Conservation (phyloP, 805 yeast species). For the Ogataea parapolymorpha region DNA sequence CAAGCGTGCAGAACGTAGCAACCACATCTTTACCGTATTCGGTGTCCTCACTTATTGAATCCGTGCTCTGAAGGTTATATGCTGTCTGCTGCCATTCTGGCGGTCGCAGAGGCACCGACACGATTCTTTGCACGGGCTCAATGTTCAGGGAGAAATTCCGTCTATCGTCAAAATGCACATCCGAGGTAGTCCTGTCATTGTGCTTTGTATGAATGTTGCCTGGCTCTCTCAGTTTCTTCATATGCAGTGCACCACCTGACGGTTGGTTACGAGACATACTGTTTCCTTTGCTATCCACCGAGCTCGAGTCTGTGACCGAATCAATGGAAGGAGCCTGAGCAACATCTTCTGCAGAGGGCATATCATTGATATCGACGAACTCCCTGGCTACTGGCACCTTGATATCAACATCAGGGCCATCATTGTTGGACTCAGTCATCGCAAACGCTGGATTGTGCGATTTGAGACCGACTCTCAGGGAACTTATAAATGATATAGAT, state of each 20-base stretch:
- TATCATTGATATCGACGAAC: slow-evolving; percentile 17
- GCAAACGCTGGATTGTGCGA: neutral
- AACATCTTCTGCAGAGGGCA: slow-evolving; percentile 24
- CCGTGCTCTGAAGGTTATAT: slow-evolving; percentile 10
- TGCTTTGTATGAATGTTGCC: slow-evolving; percentile 3
- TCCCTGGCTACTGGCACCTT: slow-evolving; percentile 3
- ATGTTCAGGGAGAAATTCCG: slow-evolving; percentile 20
- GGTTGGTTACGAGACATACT: neutral
- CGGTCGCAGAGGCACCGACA: slow-evolving; percentile 26
- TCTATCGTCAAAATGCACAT: slow-evolving; percentile 8
- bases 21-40: slow-evolving; percentile 6
- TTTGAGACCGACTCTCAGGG: too few species aligned
- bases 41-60: slow-evolving; percentile 8
- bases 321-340: slow-evolving; percentile 1
- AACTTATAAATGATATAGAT: neutral
- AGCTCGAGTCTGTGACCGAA: neutral
- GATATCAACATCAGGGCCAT: neutral
- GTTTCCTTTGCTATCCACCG: neutral
- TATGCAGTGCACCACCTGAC: neutral
- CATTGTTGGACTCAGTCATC: neutral
- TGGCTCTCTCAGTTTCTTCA: slow-evolving; percentile 7
- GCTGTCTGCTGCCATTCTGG: slow-evolving; percentile 18
- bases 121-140: slow-evolving; percentile 30
- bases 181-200: slow-evolving; percentile 2
- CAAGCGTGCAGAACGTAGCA: slow-evolving; percentile 13